Conservation (phyloP, 441 rosid genomes). For the Aquilaria agallochum region DNA sequence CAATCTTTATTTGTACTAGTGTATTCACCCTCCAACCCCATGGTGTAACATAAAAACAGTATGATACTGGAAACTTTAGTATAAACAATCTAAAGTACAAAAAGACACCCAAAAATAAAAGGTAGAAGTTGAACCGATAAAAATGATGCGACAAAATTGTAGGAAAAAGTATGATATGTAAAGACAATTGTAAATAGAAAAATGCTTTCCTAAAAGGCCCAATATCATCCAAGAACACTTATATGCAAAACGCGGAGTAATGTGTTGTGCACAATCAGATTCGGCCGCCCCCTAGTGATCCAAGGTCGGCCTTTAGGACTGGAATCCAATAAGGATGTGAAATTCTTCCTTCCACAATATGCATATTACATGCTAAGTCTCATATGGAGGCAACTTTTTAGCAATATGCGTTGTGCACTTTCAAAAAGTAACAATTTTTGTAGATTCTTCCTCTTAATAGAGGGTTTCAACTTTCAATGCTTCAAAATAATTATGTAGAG, state of each 20-base stretch:
- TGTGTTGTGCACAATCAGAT: slow-evolving; percentile 16
- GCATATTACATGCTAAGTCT: slow-evolving; percentile 8
- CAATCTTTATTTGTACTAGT: no score
- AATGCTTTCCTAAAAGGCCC: slow-evolving; percentile 25
- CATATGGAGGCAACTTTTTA: neutral
- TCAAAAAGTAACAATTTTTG: slow-evolving; percentile 9
- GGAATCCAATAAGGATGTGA: slow-evolving; percentile 6
- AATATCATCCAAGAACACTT: slow-evolving; percentile 10
- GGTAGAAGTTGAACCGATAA: no score
- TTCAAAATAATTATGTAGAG: no score
- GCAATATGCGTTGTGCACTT: slow-evolving; percentile 14
- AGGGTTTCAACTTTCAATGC: neutral
- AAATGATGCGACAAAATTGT: no score
- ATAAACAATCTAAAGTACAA: no score
- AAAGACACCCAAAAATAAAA: no score
- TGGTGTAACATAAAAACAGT: no score
- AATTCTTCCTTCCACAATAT: slow-evolving; percentile 12
- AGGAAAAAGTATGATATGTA: no score
- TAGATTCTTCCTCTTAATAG: neutral
- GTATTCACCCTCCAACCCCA: no score
- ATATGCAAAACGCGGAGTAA: slow-evolving; percentile 5
- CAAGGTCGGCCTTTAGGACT: slow-evolving; percentile 4
- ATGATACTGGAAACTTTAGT: no score
- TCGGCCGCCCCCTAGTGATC: slow-evolving; percentile 15
- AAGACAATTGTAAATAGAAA: slow-evolving; percentile 7